These are phyloP conservation scores for Pholiota adiposa DNA, from an alignment of 1,284 basidiomycete species.

Conservation along the genomic window DNA sequence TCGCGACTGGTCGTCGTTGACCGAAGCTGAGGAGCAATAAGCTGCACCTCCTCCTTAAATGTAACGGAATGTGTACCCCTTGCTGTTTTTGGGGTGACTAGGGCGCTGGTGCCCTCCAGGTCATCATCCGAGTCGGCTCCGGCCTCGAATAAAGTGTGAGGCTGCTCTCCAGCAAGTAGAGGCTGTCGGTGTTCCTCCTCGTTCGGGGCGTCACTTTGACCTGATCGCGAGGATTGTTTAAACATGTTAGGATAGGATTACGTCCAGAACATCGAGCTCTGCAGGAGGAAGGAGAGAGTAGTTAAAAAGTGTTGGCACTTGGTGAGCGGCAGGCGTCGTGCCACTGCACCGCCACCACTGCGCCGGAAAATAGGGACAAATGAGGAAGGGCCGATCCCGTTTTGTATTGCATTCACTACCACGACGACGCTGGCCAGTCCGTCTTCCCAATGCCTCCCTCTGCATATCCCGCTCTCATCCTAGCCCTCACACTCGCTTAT, in stretches of 20 bases:
- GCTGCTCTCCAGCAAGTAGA: conserved; percentile 44
- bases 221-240: conserved; percentile 21
- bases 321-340: neutral
- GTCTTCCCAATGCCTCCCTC: conserved; percentile 15
- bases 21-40: conserved; percentile 67
- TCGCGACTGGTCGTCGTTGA: conserved; percentile 77
- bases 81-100: conserved; percentile 31
- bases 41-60: conserved; percentile 68
- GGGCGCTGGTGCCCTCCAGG: conserved; percentile 30
- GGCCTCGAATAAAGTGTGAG: conserved; percentile 49
- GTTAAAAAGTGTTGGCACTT: conserved; percentile 1
- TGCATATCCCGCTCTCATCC: conserved; percentile 12
- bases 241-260: conserved; percentile 23
- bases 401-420: conserved; percentile 2
- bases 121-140: conserved; percentile 51
- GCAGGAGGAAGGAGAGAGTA: neutral
- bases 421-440: conserved; percentile 22
- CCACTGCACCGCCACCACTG: conserved; percentile 6
- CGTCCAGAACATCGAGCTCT: conserved; percentile 14
- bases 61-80: conserved; percentile 50
- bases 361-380: conserved; percentile 9
- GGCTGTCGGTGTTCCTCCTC: conserved; percentile 53
- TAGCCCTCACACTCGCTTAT: conserved; percentile 16
- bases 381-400: conserved; percentile 2
- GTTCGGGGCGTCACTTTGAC: conserved; percentile 27